A percentile compares a stretch with the other conserved stretches of the same genome.
Conservation (phyloP, 2,329 filamentous ascomycete species). For the Knoxdaviesia capensis region DNA sequence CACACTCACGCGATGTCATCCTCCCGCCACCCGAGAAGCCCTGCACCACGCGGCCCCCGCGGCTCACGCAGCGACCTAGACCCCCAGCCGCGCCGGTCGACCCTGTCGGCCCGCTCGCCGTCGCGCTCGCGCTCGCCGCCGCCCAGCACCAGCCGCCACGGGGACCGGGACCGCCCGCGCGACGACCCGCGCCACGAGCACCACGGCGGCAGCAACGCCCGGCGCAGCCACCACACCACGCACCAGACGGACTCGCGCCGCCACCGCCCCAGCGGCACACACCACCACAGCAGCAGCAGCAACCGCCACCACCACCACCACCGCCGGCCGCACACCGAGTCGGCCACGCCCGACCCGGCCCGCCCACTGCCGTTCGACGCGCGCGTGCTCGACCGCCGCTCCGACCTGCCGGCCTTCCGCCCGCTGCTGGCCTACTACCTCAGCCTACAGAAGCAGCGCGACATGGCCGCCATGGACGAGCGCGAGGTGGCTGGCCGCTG, state of each 20-base stretch:
- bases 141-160: neutral
- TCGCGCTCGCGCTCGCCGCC: neutral
- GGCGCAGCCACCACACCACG: neutral
- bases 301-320: neutral
- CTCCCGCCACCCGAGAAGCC: neutral
- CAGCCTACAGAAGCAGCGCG: conserved; percentile 64
- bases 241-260: neutral
- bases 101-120: neutral
- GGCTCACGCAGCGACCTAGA: neutral
- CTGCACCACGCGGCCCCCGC: neutral
- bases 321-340: conserved; percentile 6
- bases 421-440: conserved; percentile 70
- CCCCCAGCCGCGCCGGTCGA: too few relatives aligned
- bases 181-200: neutral
- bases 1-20: too few relatives aligned
- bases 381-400: conserved; percentile 40
- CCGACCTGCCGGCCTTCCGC: conserved; percentile 42
- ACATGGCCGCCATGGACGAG: conserved; percentile 48
- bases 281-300: neutral
- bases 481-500: conserved; percentile 66
- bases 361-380: conserved; percentile 42
- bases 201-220: neutral
- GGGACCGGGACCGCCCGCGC: neutral
- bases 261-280: conserved; percentile 8
- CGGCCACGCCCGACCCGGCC: neutral